Percentiles rank a stretch among this genome's conserved stretches.
Evolutionary conservation across 345 rosid genomes (phyloP).

Genomic region (Pistacia vera): DNA sequence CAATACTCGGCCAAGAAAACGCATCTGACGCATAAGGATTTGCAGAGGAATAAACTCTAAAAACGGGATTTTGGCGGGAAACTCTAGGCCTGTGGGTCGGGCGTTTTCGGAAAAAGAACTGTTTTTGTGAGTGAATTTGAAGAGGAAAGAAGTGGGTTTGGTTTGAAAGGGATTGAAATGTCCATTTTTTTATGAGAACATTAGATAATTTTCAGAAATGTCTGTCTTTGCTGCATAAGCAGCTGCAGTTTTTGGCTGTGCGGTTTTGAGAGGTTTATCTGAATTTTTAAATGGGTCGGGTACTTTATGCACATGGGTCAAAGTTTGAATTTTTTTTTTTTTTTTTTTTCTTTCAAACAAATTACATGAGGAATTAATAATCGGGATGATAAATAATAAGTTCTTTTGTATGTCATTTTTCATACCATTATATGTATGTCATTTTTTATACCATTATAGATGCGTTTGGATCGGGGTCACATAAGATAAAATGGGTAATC

Average conservation of each 20-base stretch:
- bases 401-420: too few species aligned
- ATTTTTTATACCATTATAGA: too few species aligned
- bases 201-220: background rate
- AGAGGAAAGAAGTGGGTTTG: slow-evolving; percentile 43
- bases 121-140: slow-evolving; percentile 20
- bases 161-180: slow-evolving; percentile 34
- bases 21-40: slow-evolving; percentile 46
- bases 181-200: slow-evolving; percentile 39
- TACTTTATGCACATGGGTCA: background rate
- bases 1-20: slow-evolving; percentile 65
- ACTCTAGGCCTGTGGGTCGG: slow-evolving; percentile 31
- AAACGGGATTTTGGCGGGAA: slow-evolving; percentile 32
- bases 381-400: too few species aligned
- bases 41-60: slow-evolving; percentile 54
- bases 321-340: too few species aligned
- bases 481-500: too few species aligned
- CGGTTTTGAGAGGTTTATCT: slow-evolving; percentile 22
- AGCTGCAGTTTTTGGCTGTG: background rate
- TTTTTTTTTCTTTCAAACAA: too few species aligned
- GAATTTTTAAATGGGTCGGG: slow-evolving; percentile 1
- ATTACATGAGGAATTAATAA: too few species aligned
- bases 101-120: slow-evolving; percentile 24
- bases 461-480: too few species aligned
- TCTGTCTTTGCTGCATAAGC: background rate
- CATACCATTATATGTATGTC: too few species aligned